Base-by-base conservation (phyloP, 2,329 filamentous ascomycete genomes). In the Hymenoscyphus albidus region DNA sequence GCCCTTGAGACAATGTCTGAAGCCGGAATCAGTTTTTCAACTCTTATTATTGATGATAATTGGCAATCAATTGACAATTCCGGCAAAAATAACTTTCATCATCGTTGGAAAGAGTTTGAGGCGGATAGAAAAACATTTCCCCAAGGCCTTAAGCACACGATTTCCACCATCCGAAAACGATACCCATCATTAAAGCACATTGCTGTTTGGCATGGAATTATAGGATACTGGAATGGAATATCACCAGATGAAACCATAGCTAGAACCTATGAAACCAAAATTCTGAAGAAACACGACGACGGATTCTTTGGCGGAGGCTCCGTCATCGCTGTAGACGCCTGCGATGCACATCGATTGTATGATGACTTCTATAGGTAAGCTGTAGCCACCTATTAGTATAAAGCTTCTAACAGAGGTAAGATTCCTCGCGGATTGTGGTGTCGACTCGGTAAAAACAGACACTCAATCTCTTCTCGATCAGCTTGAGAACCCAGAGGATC, bases 31-130 rank as follows among this genome's bases (percentile, higher is more conserved):
- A 58, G 51, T n/a, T 66, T 66, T 40, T 64, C 67, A 31, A 68
- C 67, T 31, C 27, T 66, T 2, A 64, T 69, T n/a, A 69, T 69
- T 31, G 67, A 69, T 27, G 65, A 69, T 16, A 67, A 67, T 6
- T 69, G 67, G 67, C 67, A 69, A 35, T 66, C 65, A 5, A 61
- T 66, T 32, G 62, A 59, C 3, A 14, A 51, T 2, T 57, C 58
- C 32, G 65, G 67, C 2, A 31, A 59, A 39, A 61, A 57, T 32
- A 61, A 64, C 32, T 67, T 65, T 48, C 65, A 67, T 40, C 63
- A 63, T 40, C 56, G 66, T 16, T 68, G 66, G 66, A 40, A 61
- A 16, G 62, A 60, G 44, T 66, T 68, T 31, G 62, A 68, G 48
- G 64, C 64, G 35, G 65, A 62, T 10, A 39, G 42, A 18, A 51